Conservation (phyloP, 768 basidiomycete species). For the Tephrocybe sp. region DNA sequence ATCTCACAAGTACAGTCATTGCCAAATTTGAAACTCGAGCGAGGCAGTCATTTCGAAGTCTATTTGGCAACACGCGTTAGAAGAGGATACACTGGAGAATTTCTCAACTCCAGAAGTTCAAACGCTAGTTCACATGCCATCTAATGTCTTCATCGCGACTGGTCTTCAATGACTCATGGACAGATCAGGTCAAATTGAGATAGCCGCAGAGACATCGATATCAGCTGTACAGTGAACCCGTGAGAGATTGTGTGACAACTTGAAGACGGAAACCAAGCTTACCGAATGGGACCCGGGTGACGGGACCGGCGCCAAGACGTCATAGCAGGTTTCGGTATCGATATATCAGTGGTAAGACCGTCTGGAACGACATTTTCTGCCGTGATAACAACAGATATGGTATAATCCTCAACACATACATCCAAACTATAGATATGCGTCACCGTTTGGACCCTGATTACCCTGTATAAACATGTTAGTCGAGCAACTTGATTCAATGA, state of each 20-base stretch:
- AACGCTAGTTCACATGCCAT: too few relatives aligned
- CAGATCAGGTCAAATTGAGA: too few relatives aligned
- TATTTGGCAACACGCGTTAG: too few relatives aligned
- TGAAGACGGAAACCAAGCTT: background rate
- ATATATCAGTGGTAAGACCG: background rate
- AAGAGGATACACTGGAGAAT: too few relatives aligned
- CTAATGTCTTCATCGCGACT: too few relatives aligned
- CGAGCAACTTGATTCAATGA: too few relatives aligned
- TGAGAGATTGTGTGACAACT: background rate
- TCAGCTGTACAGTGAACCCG: background rate
- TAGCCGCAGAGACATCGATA: too few relatives aligned
- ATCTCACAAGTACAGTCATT: too few relatives aligned
- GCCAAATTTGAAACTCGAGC: too few relatives aligned
- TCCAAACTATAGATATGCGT: background rate
- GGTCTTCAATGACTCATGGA: too few relatives aligned
- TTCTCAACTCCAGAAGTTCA: too few relatives aligned
- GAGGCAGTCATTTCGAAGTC: too few relatives aligned
- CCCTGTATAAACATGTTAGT: background rate
- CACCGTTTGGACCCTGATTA: background rate
- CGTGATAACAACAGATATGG: background rate
- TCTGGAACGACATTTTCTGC: background rate
- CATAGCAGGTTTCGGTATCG: background rate
- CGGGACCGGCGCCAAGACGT: background rate
- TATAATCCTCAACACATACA: background rate
- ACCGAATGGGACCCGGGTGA: background rate